Percentiles rank a stretch among this genome's conserved stretches.
Conservation (phyloP, 176 grass and related monocot genomes). For the Lolium multiflorum region DNA sequence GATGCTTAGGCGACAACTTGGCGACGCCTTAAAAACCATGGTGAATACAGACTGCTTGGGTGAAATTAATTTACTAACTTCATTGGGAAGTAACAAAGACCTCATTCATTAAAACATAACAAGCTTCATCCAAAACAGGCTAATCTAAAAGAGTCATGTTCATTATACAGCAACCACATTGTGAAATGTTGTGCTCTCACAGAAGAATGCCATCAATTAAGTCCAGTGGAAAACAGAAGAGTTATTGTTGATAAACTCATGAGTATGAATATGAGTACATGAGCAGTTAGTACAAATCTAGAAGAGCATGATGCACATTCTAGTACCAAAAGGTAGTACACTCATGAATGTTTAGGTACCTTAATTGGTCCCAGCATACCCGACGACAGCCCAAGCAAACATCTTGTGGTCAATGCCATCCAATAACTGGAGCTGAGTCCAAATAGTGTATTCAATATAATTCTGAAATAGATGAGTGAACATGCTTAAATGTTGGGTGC, state of each 20-base stretch:
- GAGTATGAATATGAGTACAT: neutral
- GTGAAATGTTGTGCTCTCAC: neutral
- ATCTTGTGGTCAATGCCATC: constrained; percentile 66
- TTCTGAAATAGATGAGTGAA: constrained; percentile 43
- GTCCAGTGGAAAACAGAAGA: neutral
- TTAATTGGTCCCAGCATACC: constrained; percentile 67
- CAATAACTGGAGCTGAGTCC: constrained; percentile 73
- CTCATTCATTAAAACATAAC: neutral
- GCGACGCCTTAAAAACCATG: too few relatives aligned
- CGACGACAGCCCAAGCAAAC: constrained; percentile 55
- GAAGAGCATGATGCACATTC: neutral
- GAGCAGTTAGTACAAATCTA: neutral
- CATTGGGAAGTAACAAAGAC: neutral
- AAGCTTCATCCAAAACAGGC: constrained; percentile 12
- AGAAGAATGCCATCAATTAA: neutral
- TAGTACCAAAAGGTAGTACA: neutral
- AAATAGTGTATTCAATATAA: constrained; percentile 68
- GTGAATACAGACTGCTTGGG: neutral
- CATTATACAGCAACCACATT: neutral
- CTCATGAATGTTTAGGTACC: constrained; percentile 40
- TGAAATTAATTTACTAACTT: neutral
- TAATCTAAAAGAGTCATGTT: neutral
- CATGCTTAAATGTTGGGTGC: constrained; percentile 1
- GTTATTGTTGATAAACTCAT: neutral
- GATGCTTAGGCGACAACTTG: too few relatives aligned